phyloP scores from a whole-genome alignment of 257 asterid genomes.

The Scutellaria minor region DNA sequence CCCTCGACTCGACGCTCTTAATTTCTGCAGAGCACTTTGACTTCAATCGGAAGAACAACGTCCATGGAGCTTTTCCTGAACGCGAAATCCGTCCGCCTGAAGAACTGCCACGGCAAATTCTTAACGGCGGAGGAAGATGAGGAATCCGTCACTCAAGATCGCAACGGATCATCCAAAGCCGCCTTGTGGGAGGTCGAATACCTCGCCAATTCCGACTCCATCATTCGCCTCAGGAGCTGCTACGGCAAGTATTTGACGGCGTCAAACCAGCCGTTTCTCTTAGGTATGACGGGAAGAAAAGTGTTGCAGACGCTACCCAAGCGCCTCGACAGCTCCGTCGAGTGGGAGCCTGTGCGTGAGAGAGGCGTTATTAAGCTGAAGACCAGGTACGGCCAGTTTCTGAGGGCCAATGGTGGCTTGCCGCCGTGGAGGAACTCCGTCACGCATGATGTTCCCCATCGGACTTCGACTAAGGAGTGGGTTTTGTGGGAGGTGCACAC shows the following conservation, averaged over 20 bases:
- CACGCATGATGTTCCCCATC: constrained; percentile 78
- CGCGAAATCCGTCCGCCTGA: constrained; percentile 62
- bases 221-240: constrained; percentile 60
- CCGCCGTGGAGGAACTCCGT: constrained; percentile 94
- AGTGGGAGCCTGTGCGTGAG: constrained; percentile 82
- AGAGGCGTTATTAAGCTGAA: constrained; percentile 61
- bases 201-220: constrained; percentile 34
- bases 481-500: constrained; percentile 76
- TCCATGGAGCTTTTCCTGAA: constrained; percentile 64
- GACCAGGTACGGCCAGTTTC: constrained; percentile 72
- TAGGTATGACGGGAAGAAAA: constrained; percentile 78
- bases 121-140: constrained; percentile 65
- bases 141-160: constrained; percentile 58
- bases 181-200: constrained; percentile 63
- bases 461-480: constrained; percentile 75
- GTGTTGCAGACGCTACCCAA: constrained; percentile 61
- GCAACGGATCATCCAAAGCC: constrained; percentile 48
- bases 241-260: constrained; percentile 64
- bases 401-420: constrained; percentile 83
- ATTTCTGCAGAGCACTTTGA: constrained; percentile 20
- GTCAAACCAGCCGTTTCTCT: constrained; percentile 60
- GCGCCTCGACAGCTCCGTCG: constrained; percentile 72
- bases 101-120: constrained; percentile 59
- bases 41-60: constrained; percentile 28
- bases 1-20: not conserved